Percentiles rank a stretch among this genome's conserved stretches.
phyloP scores from a whole-genome alignment of 108 stramenopile species.

The Fragilaria crotonensis region DNA sequence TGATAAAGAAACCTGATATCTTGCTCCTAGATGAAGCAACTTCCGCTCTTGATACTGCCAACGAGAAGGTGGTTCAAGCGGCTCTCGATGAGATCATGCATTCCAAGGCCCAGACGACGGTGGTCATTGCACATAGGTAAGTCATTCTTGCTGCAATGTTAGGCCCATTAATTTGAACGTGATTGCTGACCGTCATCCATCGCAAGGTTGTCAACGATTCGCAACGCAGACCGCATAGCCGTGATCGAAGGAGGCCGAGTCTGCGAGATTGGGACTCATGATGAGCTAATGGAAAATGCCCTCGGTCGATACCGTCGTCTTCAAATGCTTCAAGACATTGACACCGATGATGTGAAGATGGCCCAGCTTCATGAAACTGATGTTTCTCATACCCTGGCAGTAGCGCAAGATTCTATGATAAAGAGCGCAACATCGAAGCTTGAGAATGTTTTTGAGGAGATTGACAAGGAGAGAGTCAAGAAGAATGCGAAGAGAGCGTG shows the following conservation, averaged over 20 bases:
- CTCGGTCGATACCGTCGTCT: conserved; percentile 43
- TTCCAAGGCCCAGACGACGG: too few relatives aligned
- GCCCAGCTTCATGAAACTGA: background rate
- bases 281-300: conserved; percentile 54
- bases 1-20: conserved; percentile 18
- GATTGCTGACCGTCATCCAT: background rate
- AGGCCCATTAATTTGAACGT: background rate
- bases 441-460: background rate
- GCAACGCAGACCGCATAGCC: conserved; percentile 78
- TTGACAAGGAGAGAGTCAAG: conserved; percentile 10
- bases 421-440: background rate
- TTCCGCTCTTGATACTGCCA: too few relatives aligned
- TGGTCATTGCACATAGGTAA: too few relatives aligned
- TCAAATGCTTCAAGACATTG: too few relatives aligned
- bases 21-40: conserved; percentile 45
- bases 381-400: background rate
- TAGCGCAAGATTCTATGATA: background rate
- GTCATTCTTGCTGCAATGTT: background rate
- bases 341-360: conserved; percentile 32
- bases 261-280: conserved; percentile 71
- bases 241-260: conserved; percentile 61
- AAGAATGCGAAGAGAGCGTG: conserved; percentile 25
- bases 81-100: too few relatives aligned
- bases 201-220: conserved; percentile 63
- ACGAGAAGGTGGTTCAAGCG: too few relatives aligned